phyloP scores from a whole-genome alignment of 2,329 filamentous ascomycete species.

The Aspergillus costaricaensis region DNA sequence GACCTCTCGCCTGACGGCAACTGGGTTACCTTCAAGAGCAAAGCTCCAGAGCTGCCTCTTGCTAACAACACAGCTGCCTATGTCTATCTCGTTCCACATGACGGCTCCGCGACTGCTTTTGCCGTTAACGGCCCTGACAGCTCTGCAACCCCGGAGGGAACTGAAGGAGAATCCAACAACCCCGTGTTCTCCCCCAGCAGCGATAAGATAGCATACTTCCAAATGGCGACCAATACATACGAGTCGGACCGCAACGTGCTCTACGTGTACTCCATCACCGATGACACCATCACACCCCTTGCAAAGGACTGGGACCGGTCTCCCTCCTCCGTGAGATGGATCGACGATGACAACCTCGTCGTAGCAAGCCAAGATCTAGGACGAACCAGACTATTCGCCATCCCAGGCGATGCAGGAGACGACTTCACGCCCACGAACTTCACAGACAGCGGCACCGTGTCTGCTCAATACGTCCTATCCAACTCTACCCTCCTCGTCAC shows the following conservation, averaged over 20 bases:
- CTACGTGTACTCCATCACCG: constrained; percentile 43
- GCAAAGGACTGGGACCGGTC: constrained; percentile 55
- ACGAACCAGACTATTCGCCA: constrained; percentile 46
- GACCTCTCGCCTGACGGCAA: constrained; percentile 56
- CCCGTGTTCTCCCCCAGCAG: constrained; percentile 77
- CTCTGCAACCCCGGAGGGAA: constrained; percentile 49
- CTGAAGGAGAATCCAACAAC: constrained; percentile 60
- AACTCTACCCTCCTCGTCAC: constrained; percentile 37
- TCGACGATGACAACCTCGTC: constrained; percentile 63
- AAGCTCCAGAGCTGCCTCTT: constrained; percentile 44
- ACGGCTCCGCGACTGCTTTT: constrained; percentile 57
- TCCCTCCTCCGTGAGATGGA: constrained; percentile 53
- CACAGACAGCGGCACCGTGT: constrained; percentile 36
- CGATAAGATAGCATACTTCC: constrained; percentile 70
- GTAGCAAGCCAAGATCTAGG: constrained; percentile 74
- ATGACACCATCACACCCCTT: constrained; percentile 40
- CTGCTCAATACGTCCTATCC: constrained; percentile 32
- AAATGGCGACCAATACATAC: constrained; percentile 76
- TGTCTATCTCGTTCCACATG: constrained; percentile 71
- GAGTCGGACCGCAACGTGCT: constrained; percentile 70
- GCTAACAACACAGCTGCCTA: constrained; percentile 76
- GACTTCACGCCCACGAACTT: constrained; percentile 40
- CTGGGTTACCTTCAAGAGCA: constrained; percentile 46
- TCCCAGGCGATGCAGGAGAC: constrained; percentile 36
- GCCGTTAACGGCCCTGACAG: constrained; percentile 46